Evolutionary conservation across 345 rosid genomes (phyloP).

Genomic region (Nasturtium officinale): DNA sequence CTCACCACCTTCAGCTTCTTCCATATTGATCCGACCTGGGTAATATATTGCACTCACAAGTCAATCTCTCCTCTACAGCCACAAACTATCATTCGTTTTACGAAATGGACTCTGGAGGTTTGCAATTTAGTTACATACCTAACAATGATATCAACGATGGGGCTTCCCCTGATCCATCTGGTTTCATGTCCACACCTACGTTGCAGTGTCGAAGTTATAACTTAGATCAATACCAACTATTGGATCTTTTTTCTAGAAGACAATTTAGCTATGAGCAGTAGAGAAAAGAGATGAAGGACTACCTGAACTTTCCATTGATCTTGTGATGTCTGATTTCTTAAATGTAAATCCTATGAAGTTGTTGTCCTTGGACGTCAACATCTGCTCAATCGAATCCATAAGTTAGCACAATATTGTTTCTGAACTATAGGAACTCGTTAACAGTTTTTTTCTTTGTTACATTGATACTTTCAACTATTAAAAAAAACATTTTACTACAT

Average conservation of each 20-base stretch:
- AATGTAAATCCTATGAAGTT: constrained; percentile 95
- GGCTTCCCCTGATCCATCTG: constrained; percentile 64
- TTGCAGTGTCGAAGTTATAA: constrained; percentile 25
- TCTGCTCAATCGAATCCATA: constrained; percentile 55
- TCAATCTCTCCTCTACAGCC: neutral
- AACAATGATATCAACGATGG: constrained; percentile 84
- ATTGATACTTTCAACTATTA: neutral
- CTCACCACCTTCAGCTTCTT: constrained; percentile 61
- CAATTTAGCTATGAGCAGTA: neutral
- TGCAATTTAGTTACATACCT: constrained; percentile 53
- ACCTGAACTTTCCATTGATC: constrained; percentile 84
- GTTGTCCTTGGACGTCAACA: constrained; percentile 90
- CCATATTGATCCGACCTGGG: constrained; percentile 75
- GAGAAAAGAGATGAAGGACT: constrained; percentile 24
- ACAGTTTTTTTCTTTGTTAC: neutral
- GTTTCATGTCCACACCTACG: constrained; percentile 61
- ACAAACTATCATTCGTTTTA: constrained; percentile 4
- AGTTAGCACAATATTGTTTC: constrained; percentile 19
- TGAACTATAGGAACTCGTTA: neutral
- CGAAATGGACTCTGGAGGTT: neutral
- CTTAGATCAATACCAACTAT: constrained; percentile 11
- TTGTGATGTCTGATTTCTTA: constrained; percentile 80
- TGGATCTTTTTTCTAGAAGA: neutral
- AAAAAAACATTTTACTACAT: neutral
- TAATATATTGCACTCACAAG: neutral